phyloP scores from a whole-genome alignment of 148 eudicot species.

The Camellia granthamiana region DNA sequence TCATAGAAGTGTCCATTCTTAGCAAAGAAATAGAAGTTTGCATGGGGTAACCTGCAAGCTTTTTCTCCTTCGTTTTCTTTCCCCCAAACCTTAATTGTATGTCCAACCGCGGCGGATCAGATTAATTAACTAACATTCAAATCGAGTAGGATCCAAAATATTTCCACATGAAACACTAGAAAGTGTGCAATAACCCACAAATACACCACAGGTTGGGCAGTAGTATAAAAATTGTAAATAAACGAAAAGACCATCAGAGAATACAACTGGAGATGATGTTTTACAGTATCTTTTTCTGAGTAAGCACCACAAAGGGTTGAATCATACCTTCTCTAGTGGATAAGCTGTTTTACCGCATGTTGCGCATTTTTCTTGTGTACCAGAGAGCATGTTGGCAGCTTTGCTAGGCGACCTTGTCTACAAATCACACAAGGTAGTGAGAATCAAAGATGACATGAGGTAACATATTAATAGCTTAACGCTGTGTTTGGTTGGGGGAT shows the following conservation, averaged over 20 bases:
- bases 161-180: background rate
- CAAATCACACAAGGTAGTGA: constrained; percentile 17
- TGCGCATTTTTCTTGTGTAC: constrained; percentile 91
- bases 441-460: background rate
- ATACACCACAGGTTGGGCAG: background rate
- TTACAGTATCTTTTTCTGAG: background rate
- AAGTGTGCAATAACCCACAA: background rate
- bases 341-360: constrained; percentile 90
- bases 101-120: background rate
- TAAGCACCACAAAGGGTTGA: background rate
- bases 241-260: background rate
- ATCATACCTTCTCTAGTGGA: constrained; percentile 83
- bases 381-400: constrained; percentile 88
- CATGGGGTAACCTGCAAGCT: too few relatives aligned
- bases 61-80: too few relatives aligned
- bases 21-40: too few relatives aligned
- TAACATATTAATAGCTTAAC: background rate
- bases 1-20: too few relatives aligned
- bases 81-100: too few relatives aligned
- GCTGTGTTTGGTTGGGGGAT: too few relatives aligned
- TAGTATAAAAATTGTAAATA: background rate
- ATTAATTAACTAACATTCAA: background rate
- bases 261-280: background rate
- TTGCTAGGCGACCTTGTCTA: constrained; percentile 84
- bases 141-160: background rate